phyloP scores from a whole-genome alignment of 2,329 filamentous ascomycete species.

The Trichoderma asperellum region DNA sequence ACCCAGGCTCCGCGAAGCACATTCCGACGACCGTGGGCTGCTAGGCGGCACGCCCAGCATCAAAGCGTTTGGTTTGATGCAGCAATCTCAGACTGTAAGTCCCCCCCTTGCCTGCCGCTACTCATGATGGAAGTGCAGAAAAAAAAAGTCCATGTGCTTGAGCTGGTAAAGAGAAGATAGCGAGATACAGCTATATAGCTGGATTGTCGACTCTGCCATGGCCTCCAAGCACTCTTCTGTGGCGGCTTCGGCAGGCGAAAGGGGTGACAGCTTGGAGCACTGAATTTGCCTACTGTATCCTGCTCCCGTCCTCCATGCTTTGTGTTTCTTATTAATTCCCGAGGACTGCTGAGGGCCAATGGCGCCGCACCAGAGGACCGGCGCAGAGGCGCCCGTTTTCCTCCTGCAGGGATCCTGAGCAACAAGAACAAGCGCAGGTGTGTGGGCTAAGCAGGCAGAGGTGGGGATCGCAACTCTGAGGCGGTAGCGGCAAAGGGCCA shows the following conservation, averaged over 20 bases:
- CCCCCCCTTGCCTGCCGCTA: background rate
- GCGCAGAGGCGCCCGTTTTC: constrained; percentile 29
- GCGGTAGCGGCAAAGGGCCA: constrained; percentile 26
- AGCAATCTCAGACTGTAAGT: background rate
- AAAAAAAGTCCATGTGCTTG: background rate
- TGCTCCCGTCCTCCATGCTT: background rate
- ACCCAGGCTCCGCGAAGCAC: constrained; percentile 29
- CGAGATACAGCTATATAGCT: background rate
- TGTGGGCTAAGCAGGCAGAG: constrained; percentile 28
- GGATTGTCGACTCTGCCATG: constrained; percentile 7
- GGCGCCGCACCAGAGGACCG: constrained; percentile 20
- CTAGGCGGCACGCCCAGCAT: background rate
- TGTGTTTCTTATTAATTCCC: constrained; percentile 19
- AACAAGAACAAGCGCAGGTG: constrained; percentile 22
- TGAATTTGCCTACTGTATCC: constrained; percentile 7
- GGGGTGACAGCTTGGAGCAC: background rate
- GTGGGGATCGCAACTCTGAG: constrained; percentile 28
- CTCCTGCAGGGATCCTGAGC: constrained; percentile 35
- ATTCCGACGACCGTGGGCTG: constrained; percentile 25
- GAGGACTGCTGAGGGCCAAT: constrained; percentile 30
- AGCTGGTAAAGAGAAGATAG: background rate
- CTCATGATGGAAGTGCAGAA: background rate
- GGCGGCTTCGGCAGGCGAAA: constrained; percentile 15
- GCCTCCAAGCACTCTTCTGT: constrained; percentile 1
- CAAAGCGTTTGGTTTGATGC: background rate